A percentile compares a stretch with the other conserved stretches of the same genome.
Conservation (phyloP, 208 protist species). For the Trypanosoma vivax region DNA sequence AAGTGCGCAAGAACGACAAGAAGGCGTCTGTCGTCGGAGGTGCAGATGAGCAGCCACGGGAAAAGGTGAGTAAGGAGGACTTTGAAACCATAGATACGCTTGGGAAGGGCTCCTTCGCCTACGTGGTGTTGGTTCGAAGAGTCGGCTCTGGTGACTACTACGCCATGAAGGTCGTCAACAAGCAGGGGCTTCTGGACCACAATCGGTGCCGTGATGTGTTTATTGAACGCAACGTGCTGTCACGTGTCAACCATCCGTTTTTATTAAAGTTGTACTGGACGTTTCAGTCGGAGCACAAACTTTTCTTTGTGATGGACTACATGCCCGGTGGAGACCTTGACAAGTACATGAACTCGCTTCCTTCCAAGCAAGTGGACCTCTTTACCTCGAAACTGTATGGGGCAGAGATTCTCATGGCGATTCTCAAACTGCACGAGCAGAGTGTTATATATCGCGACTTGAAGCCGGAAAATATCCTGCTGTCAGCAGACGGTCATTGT, state of each 20-base stretch:
- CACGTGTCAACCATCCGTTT: constrained; percentile 90
- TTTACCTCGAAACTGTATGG: constrained; percentile 90
- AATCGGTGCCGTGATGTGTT: constrained; percentile 90
- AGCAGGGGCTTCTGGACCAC: constrained; percentile 85
- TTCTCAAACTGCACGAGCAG: constrained; percentile 91
- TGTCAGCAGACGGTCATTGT: constrained; percentile 82
- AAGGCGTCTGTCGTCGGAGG: constrained; percentile 21
- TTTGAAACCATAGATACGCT: constrained; percentile 90
- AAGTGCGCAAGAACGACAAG: constrained; percentile 38
- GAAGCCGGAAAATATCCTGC: constrained; percentile 91
- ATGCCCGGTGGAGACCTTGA: constrained; percentile 92
- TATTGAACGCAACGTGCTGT: constrained; percentile 91
- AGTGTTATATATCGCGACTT: constrained; percentile 93
- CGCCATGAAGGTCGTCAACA: constrained; percentile 93
- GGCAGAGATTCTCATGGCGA: constrained; percentile 89
- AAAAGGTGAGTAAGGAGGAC: constrained; percentile 89
- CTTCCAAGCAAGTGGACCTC: constrained; percentile 80
- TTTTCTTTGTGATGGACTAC: constrained; percentile 95
- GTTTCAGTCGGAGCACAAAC: constrained; percentile 94
- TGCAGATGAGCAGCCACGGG: constrained; percentile 25
- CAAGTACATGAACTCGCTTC: constrained; percentile 88
- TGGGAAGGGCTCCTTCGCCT: constrained; percentile 93
- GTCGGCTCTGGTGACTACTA: constrained; percentile 89
- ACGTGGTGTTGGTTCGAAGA: constrained; percentile 91
- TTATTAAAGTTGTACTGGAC: constrained; percentile 93